Evolutionary conservation across 495 filamentous ascomycete genomes (phyloP), one percentile per base, ranked within the genome.

Genomic region (Evernia prunastri): DNA sequence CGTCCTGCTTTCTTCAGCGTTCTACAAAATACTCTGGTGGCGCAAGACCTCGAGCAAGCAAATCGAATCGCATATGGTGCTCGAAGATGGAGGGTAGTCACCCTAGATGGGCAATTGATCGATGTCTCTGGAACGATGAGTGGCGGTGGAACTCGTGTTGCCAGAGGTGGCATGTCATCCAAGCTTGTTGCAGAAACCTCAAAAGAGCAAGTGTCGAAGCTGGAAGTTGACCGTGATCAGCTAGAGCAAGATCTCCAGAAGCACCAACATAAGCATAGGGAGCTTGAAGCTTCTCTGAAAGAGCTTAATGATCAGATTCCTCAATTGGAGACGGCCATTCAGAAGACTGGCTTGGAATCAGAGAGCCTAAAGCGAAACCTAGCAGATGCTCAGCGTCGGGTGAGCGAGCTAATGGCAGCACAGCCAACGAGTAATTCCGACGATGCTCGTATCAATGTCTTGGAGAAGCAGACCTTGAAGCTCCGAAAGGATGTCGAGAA

Each of bases 91-190:
- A 85, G 94, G 68, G 95, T 98, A 4, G 94, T 98, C 31, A 97
- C 95, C 0, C 84, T 97, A 35, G 89, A 93, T 69, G 94, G 94
- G 25, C 91, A 96, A 70, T 82, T 98, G 56, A 97, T 98, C 63
- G 94, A 98, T 75, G 92, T 91, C 68, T 96, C 91, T 3, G 94
- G 94, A 77, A 97, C 94, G 12, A 97, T 98, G 95, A 95, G 89
- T 66, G 94, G 94, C 78, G 94, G 94, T 80, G 94, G 94, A 49
- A 91, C 82, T 42, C 90, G 87, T 42, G 88, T 92, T 43, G 90
- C 92, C 63, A 89, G 86, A 65, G 95, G 95, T 4, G 84, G 87
- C 56, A 98, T 98, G 94, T 97, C 93, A 3, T 92, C 90, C 17
- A 97, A 96, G 74, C 87, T 96, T 49, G 88, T 89, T 15, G 84